phyloP scores from a whole-genome alignment of 2,329 filamentous ascomycete species.

The Colletotrichum acutatum region DNA sequence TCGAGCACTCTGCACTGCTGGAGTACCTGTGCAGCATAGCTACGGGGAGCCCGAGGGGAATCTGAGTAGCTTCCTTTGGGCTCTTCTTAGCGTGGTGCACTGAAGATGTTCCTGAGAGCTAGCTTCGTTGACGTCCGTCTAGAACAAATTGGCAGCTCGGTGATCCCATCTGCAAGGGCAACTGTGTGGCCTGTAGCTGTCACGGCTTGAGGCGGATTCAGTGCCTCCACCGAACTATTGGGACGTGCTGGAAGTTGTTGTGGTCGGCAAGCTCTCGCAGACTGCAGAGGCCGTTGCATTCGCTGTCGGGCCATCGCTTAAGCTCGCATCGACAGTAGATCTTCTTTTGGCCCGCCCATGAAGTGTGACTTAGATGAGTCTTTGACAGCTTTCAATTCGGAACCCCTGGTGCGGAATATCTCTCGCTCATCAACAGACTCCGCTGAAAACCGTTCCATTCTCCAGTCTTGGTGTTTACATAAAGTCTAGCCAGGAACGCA shows the following conservation, averaged over 20 bases:
- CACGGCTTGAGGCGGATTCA: constrained; percentile 2
- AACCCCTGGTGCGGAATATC: background rate
- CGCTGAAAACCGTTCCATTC: background rate
- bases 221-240: constrained; percentile 32
- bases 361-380: background rate
- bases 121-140: background rate
- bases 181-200: constrained; percentile 3
- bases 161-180: constrained; percentile 19
- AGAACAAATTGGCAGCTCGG: background rate
- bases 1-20: too few species aligned
- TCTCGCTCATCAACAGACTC: background rate
- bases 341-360: background rate
- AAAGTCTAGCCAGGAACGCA: background rate
- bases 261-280: background rate
- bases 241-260: constrained; percentile 24
- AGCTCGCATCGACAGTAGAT: constrained; percentile 25
- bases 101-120: background rate
- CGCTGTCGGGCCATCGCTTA: constrained; percentile 14
- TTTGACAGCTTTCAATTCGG: background rate
- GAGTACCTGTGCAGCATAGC: background rate
- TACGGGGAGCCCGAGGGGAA: background rate
- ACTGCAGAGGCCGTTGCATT: background rate
- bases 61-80: background rate
- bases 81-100: background rate
- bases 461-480: background rate